Evolutionary conservation across 1,139 yeast species (phyloP).

Genomic region (Yarrowia galli): DNA sequence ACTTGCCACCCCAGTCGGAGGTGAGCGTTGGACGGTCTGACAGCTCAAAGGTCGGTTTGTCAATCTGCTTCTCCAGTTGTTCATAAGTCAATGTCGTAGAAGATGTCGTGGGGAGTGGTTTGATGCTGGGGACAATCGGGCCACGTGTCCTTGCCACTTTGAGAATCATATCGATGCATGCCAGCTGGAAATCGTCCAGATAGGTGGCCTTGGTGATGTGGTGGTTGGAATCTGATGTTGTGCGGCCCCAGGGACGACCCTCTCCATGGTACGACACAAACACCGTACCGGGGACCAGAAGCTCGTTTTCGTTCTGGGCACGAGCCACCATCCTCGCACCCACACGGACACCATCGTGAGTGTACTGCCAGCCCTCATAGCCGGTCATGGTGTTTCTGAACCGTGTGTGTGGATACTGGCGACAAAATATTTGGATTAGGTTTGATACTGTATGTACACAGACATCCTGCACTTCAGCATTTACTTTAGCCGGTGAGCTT

Average conservation of each 20-base stretch:
- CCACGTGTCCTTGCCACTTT: not conserved
- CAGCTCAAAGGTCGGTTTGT: not conserved
- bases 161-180: not conserved
- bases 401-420: no score
- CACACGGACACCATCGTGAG: not conserved
- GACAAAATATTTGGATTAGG: no score
- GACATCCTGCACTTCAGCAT: no score
- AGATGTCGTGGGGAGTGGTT: not conserved
- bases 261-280: conserved; percentile 4
- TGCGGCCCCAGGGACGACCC: not conserved
- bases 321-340: not conserved
- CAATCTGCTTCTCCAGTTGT: not conserved
- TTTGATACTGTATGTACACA: no score
- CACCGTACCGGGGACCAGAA: conserved; percentile 23
- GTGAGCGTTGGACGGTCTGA: not conserved
- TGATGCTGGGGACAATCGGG: not conserved
- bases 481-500: no score
- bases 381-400: no score
- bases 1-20: not conserved
- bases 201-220: no score
- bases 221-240: not conserved
- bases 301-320: conserved; percentile 14
- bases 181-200: not conserved
- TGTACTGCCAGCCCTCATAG: no score
- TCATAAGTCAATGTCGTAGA: not conserved